Conservation (phyloP, 345 rosid species). For the Lumnitzera racemosa region DNA sequence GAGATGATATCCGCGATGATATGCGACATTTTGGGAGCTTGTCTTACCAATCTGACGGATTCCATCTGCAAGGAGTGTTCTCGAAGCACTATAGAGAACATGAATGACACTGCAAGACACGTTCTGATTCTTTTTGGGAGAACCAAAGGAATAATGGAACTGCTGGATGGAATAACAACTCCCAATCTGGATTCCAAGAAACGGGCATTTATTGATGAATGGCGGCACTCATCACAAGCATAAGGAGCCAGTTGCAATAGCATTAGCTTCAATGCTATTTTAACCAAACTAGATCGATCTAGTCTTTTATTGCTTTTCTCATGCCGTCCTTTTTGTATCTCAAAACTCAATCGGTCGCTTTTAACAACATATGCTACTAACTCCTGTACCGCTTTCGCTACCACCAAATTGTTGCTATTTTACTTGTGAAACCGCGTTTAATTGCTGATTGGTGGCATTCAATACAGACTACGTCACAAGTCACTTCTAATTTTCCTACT, state of each 20-base stretch:
- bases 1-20: conserved; percentile 31
- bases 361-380: no score
- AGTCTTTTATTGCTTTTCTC: no score
- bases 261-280: no score
- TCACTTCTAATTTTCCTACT: no score
- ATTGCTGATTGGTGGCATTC: no score
- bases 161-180: conserved; percentile 31
- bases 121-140: conserved; percentile 57
- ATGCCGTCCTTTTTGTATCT: no score
- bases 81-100: conserved; percentile 42
- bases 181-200: conserved; percentile 34
- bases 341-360: no score
- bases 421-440: no score
- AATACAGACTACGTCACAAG: no score
- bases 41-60: conserved; percentile 53
- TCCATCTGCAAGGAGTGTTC: conserved; percentile 49
- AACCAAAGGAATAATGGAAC: conserved; percentile 43
- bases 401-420: no score
- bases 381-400: no score
- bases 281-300: no score
- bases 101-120: conserved; percentile 44
- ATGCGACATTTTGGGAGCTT: conserved; percentile 68
- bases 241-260: conserved; percentile 6
- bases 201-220: conserved; percentile 49
- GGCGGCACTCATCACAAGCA: conserved; percentile 39